Percentiles rank a stretch among this genome's conserved stretches.
Conservation (phyloP, 495 filamentous ascomycete genomes). For the Penicillium dipodomyicola region DNA sequence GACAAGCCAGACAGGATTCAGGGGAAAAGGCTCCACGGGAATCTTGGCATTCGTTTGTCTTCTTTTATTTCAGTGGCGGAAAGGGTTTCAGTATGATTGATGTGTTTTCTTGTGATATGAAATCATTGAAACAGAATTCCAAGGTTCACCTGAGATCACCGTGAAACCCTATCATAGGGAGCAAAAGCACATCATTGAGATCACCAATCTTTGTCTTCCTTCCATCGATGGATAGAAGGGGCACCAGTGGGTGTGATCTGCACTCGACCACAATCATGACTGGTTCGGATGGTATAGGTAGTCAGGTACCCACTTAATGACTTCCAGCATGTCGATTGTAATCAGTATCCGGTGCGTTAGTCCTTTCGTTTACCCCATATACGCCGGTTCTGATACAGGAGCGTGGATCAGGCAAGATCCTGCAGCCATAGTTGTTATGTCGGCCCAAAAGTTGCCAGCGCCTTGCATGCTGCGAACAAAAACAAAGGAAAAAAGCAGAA, state of each 20-base stretch:
- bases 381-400: not conserved
- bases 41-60: slow-evolving; percentile 7
- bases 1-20: slow-evolving; percentile 1
- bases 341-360: slow-evolving; percentile 5
- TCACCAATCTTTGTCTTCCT: not conserved
- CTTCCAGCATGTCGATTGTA: slow-evolving; percentile 11
- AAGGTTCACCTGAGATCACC: not conserved
- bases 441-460: not conserved
- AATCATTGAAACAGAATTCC: not conserved
- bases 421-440: not conserved
- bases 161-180: not conserved
- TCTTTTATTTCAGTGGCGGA: not conserved
- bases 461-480: not conserved
- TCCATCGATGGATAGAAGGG: not conserved
- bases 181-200: not conserved
- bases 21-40: slow-evolving; percentile 9
- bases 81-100: not conserved
- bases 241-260: slow-evolving; percentile 6
- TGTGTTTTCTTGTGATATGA: not conserved
- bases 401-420: slow-evolving; percentile 4
- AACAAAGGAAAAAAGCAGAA: not conserved
- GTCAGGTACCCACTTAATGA: slow-evolving; percentile 3
- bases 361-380: slow-evolving; percentile 13
- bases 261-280: slow-evolving; percentile 4
- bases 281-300: slow-evolving; percentile 3